Conservation (phyloP, 176 grass and related monocot species). For the Neostapfia colusana region DNA sequence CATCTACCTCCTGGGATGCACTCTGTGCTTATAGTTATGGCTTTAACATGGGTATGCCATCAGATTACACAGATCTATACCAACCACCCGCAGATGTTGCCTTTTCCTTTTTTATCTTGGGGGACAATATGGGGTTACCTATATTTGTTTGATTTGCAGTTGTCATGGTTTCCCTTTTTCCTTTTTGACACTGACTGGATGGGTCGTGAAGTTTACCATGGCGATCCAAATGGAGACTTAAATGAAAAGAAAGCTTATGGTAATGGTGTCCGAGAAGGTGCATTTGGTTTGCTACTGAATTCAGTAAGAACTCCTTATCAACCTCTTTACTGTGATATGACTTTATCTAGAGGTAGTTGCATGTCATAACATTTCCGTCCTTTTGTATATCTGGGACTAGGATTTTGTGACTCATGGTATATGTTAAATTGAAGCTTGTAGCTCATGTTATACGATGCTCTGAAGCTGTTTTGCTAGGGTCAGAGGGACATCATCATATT, state of each 20-base stretch:
- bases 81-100: not conserved
- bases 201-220: slow-evolving; percentile 96
- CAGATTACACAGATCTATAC: not conserved
- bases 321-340: slow-evolving; percentile 6
- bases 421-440: too few species aligned
- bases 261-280: slow-evolving; percentile 97
- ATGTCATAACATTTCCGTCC: not conserved
- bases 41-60: slow-evolving; percentile 83
- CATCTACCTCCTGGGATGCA: slow-evolving; percentile 91
- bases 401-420: not conserved
- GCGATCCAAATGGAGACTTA: slow-evolving; percentile 79
- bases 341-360: slow-evolving; percentile 16
- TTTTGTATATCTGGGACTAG: not conserved
- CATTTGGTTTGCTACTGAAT: slow-evolving; percentile 99
- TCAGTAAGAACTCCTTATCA: slow-evolving; percentile 74
- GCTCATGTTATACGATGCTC: not conserved
- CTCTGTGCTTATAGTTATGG: slow-evolving; percentile 96
- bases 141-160: slow-evolving; percentile 48
- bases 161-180: slow-evolving; percentile 99
- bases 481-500: not conserved
- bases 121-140: slow-evolving; percentile 34
- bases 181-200: slow-evolving; percentile 99
- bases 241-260: slow-evolving; percentile 65
- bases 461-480: not conserved
- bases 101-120: slow-evolving; percentile 12